These are phyloP conservation scores for Emericellopsis terricola DNA, from an alignment of 495 filamentous ascomycete species.

Conservation along the genomic window DNA sequence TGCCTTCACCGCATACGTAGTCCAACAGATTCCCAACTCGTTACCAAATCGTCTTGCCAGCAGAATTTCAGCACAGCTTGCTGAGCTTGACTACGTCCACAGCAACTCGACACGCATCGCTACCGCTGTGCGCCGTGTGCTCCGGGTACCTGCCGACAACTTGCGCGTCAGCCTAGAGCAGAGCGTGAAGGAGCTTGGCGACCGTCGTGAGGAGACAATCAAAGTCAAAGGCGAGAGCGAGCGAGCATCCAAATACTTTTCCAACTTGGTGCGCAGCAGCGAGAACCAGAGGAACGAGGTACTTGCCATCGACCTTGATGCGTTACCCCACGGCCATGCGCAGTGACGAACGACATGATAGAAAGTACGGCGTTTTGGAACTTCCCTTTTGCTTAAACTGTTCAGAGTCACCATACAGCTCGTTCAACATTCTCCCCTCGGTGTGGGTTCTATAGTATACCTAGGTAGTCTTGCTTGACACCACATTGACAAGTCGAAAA, in stretches of 20 bases:
- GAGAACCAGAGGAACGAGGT: slow-evolving; percentile 53
- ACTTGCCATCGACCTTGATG: slow-evolving; percentile 67
- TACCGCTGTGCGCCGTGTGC: slow-evolving; percentile 64
- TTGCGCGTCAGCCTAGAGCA: slow-evolving; percentile 63
- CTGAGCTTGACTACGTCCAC: slow-evolving; percentile 79
- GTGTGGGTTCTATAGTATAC: too few relatives aligned
- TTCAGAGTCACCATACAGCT: too few relatives aligned
- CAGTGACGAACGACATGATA: too few relatives aligned
- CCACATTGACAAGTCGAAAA: too few relatives aligned
- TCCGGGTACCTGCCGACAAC: slow-evolving; percentile 68
- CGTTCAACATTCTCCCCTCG: too few relatives aligned
- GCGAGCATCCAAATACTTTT: slow-evolving; percentile 69
- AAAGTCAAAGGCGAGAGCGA: slow-evolving; percentile 59
- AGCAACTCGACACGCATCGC: slow-evolving; percentile 70
- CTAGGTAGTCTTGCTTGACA: too few relatives aligned
- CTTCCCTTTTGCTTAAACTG: too few relatives aligned
- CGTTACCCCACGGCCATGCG: slow-evolving; percentile 29
- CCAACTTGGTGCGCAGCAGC: slow-evolving; percentile 65
- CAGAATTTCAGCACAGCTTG: slow-evolving; percentile 67
- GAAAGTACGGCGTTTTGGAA: too few relatives aligned
- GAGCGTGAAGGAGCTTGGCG: slow-evolving; percentile 63
- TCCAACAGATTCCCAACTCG: slow-evolving; percentile 71
- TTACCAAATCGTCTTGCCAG: slow-evolving; percentile 71
- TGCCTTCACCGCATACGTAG: slow-evolving; percentile 57
- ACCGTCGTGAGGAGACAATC: slow-evolving; percentile 57